phyloP scores from a whole-genome alignment of 2,329 filamentous ascomycete genomes.

The Beauveria scarabaeidicola region DNA sequence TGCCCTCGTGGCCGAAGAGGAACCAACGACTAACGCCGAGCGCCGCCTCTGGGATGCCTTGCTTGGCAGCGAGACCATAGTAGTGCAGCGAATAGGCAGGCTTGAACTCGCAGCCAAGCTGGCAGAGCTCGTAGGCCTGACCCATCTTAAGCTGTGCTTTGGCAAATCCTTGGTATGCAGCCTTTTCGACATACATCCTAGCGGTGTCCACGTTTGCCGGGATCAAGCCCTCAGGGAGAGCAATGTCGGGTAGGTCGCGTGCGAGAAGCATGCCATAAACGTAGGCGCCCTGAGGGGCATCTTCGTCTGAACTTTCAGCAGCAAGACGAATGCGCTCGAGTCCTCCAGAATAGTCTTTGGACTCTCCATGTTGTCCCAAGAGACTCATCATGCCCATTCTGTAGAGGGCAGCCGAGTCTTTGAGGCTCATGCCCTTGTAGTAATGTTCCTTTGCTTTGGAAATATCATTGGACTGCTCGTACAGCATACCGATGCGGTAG shows the following conservation, averaged over 20 bases:
- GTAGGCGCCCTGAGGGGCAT: conserved; percentile 92
- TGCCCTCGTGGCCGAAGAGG: conserved; percentile 82
- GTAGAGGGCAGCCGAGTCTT: conserved; percentile 80
- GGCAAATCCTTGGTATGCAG: conserved; percentile 88
- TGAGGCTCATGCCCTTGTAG: conserved; percentile 65
- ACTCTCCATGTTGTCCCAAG: conserved; percentile 85
- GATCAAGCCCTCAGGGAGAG: conserved; percentile 61
- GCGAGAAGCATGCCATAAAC: conserved; percentile 92
- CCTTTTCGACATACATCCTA: conserved; percentile 88
- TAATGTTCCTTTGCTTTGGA: conserved; percentile 89
- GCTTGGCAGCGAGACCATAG: conserved; percentile 83
- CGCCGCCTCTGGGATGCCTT: conserved; percentile 88
- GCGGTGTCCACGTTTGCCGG: conserved; percentile 64
- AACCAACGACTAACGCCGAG: conserved; percentile 99
- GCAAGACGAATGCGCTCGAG: conserved; percentile 76
- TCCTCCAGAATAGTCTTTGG: conserved; percentile 68
- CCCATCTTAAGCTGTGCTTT: conserved; percentile 98
- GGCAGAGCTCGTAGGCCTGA: conserved; percentile 87
- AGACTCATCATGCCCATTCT: conserved; percentile 96
- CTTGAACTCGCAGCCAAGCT: conserved; percentile 90
- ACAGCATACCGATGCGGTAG: conserved; percentile 97
- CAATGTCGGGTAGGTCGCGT: conserved; percentile 83
- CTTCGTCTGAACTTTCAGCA: conserved; percentile 84
- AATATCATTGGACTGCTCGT: conserved; percentile 88
- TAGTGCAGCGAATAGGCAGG: conserved; percentile 90